Conservation (phyloP, 2,329 filamentous ascomycete species). For the Penicillium sp. region DNA sequence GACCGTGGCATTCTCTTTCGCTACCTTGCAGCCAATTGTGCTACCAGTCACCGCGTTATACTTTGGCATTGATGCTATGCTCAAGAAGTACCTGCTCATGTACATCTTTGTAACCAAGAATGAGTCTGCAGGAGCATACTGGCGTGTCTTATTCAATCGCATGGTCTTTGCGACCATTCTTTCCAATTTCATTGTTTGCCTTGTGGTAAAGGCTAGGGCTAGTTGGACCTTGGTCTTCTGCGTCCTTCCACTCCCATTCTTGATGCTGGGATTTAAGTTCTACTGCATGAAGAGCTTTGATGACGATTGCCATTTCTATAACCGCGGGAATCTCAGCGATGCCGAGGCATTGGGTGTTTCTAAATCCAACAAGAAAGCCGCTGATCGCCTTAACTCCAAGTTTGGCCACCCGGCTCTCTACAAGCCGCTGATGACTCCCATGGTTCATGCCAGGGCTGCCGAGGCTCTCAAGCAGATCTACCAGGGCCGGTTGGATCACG, state of each 20-base stretch:
- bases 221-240: slow-evolving; percentile 69
- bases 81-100: slow-evolving; percentile 94
- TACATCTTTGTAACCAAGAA: slow-evolving; percentile 98
- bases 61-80: slow-evolving; percentile 81
- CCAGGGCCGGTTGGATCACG: slow-evolving; percentile 71
- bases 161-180: slow-evolving; percentile 81
- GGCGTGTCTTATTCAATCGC: slow-evolving; percentile 92
- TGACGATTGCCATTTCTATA: slow-evolving; percentile 78
- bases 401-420: slow-evolving; percentile 91
- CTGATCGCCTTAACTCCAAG: slow-evolving; percentile 71
- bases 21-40: slow-evolving; percentile 82
- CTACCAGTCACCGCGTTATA: slow-evolving; percentile 86
- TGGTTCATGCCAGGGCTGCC: slow-evolving; percentile 91
- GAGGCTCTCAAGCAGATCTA: slow-evolving; percentile 87
- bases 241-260: slow-evolving; percentile 74
- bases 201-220: slow-evolving; percentile 74
- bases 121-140: slow-evolving; percentile 91
- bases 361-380: slow-evolving; percentile 45
- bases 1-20: slow-evolving; percentile 85
- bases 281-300: slow-evolving; percentile 81
- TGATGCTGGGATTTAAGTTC: slow-evolving; percentile 82
- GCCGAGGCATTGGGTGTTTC: slow-evolving; percentile 46
- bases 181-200: slow-evolving; percentile 75
- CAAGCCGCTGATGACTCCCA: slow-evolving; percentile 86
- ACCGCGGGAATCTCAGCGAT: slow-evolving; percentile 64